Percentiles rank a stretch among this genome's conserved stretches.
These are phyloP conservation scores for Radiomyces spectabilis DNA, from an alignment of 192 early-diverging fungal species.

Conservation along the genomic window DNA sequence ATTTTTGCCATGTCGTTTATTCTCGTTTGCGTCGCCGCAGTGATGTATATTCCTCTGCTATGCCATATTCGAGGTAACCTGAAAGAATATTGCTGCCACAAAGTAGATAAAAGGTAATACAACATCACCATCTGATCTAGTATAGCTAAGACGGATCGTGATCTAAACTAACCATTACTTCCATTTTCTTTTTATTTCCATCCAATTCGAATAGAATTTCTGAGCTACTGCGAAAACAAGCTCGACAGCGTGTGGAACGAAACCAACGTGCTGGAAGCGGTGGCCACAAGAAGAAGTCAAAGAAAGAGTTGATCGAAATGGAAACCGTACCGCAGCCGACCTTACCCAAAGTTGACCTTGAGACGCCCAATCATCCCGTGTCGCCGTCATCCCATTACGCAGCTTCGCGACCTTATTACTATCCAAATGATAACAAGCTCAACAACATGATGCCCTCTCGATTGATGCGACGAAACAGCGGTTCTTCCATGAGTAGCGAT, in stretches of 20 bases:
- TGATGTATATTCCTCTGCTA: conserved; percentile 76
- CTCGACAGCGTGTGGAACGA: conserved; percentile 6
- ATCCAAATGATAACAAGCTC: too few relatives aligned
- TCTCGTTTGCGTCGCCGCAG: conserved; percentile 49
- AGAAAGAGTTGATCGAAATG: conserved; percentile 12
- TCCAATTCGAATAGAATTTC: conserved; percentile 3
- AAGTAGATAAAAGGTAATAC: conserved; percentile 79
- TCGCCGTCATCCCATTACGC: too few relatives aligned
- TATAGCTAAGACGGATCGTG: neutral
- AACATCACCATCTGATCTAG: neutral
- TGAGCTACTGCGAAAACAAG: conserved; percentile 14
- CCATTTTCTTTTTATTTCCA: neutral
- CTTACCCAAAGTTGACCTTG: conserved; percentile 3
- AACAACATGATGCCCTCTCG: too few relatives aligned
- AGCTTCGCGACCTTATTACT: too few relatives aligned
- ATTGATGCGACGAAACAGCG: too few relatives aligned
- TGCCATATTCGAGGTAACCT: conserved; percentile 77
- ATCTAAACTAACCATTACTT: neutral
- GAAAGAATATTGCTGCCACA: conserved; percentile 87
- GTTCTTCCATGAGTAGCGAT: too few relatives aligned
- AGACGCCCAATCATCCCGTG: neutral
- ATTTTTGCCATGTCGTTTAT: conserved; percentile 47
- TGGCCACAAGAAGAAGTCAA: neutral
- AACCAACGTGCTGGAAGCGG: too few relatives aligned
- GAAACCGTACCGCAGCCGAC: conserved; percentile 9